Evolutionary conservation across 73 alveolate genomes (phyloP).

Genomic region (Blepharisma stoltei): DNA sequence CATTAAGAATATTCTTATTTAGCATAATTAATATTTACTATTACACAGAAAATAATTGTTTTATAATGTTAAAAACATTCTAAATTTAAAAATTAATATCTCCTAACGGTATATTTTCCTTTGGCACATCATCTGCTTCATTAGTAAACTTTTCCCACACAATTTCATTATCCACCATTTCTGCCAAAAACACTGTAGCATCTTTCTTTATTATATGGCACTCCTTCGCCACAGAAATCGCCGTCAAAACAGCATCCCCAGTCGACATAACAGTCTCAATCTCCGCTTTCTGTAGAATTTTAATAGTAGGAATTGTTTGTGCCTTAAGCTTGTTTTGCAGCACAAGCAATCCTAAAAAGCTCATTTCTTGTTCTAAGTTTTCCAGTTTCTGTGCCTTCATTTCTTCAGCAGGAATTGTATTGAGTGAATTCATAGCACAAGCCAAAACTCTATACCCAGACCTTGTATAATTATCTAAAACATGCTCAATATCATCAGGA

Average conservation of each 20-base stretch:
- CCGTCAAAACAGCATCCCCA: constrained; percentile 83
- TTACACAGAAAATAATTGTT: constrained; percentile 14
- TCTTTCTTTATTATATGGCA: constrained; percentile 31
- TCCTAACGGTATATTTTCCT: neutral
- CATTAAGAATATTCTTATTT: neutral
- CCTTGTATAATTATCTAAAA: constrained; percentile 72
- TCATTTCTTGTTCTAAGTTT: constrained; percentile 62
- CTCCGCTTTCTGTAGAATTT: constrained; percentile 57
- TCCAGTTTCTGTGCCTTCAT: constrained; percentile 52
- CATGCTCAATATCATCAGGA: constrained; percentile 66
- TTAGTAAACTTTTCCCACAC: constrained; percentile 26
- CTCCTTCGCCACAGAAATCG: constrained; percentile 74
- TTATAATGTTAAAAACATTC: neutral
- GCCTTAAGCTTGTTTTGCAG: constrained; percentile 74
- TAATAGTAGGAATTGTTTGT: constrained; percentile 68
- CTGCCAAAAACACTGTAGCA: constrained; percentile 33
- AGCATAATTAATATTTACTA: constrained; percentile 9
- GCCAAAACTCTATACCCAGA: constrained; percentile 84
- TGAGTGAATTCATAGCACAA: constrained; percentile 56
- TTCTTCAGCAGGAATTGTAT: constrained; percentile 33
- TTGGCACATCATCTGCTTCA: neutral
- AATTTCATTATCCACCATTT: constrained; percentile 26
- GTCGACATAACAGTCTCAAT: constrained; percentile 81
- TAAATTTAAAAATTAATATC: neutral
- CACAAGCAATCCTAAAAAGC: constrained; percentile 76